phyloP scores from a whole-genome alignment of 2,329 filamentous ascomycete genomes.

The Escovopsis sp. region DNA sequence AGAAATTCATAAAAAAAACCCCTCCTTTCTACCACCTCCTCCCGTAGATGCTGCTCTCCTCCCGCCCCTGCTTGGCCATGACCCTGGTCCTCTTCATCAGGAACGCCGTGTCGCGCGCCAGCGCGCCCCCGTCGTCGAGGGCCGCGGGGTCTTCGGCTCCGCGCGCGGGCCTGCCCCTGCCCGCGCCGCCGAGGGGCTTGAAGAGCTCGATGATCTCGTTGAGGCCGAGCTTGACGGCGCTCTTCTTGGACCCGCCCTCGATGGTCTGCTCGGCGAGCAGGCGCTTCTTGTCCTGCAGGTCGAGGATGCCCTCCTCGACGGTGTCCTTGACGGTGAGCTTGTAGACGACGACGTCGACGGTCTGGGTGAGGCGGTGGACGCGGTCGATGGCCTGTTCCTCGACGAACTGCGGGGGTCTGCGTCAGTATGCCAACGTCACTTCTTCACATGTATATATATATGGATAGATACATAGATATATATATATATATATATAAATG shows the following conservation, averaged over 20 bases:
- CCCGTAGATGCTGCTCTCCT: constrained; percentile 26
- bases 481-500: too few relatives aligned
- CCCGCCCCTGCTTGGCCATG: constrained; percentile 8
- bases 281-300: constrained; percentile 85
- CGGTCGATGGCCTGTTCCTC: constrained; percentile 98
- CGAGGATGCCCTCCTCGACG: constrained; percentile 90
- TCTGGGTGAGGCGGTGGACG: constrained; percentile 96
- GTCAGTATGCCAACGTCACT: not conserved
- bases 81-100: constrained; percentile 13
- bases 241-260: constrained; percentile 61
- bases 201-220: constrained; percentile 90
- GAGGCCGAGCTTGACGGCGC: constrained; percentile 70
- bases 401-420: constrained; percentile 50
- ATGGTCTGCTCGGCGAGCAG: constrained; percentile 84
- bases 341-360: constrained; percentile 86
- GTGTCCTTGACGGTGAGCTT: constrained; percentile 76
- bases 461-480: too few relatives aligned
- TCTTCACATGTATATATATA: too few relatives aligned
- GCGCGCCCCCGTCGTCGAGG: constrained; percentile 3
- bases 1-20: too few relatives aligned
- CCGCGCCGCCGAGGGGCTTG: constrained; percentile 28
- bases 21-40: constrained; percentile 21
- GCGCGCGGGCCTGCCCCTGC: constrained; percentile 22
- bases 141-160: not conserved
- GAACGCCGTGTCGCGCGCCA: constrained; percentile 10